phyloP scores from a whole-genome alignment of 2,329 filamentous ascomycete species.

The Ophiostoma sp. region DNA sequence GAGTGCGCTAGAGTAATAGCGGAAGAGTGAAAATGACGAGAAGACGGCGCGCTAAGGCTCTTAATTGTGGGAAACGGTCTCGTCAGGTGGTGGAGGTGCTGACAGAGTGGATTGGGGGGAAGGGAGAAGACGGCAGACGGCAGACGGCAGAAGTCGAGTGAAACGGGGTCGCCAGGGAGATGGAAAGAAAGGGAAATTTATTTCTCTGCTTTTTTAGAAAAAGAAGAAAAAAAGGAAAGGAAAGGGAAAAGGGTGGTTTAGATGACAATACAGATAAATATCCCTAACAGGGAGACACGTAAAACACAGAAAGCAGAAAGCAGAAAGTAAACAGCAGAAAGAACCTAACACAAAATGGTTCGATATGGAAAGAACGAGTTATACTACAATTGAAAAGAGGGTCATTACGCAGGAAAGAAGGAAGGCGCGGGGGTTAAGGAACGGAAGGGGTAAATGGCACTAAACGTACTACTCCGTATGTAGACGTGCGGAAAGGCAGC shows the following conservation, averaged over 20 bases:
- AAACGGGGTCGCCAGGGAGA: background rate
- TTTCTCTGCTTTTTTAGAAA: too few relatives aligned
- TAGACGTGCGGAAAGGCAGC: background rate
- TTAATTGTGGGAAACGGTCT: background rate
- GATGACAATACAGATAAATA: too few relatives aligned
- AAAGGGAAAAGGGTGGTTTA: too few relatives aligned
- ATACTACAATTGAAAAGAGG: background rate
- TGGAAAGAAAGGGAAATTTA: background rate
- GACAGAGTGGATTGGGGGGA: conserved; percentile 1
- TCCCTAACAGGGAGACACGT: background rate
- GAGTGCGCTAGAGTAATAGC: background rate
- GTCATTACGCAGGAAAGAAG: background rate
- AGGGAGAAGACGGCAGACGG: background rate
- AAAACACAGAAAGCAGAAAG: background rate
- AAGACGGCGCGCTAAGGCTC: background rate
- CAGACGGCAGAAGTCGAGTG: background rate
- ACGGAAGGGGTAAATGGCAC: conserved; percentile 4
- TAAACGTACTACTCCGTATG: background rate
- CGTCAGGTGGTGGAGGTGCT: background rate
- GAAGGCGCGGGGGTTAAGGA: conserved; percentile 2
- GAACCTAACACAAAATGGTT: background rate
- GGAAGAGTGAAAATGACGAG: background rate
- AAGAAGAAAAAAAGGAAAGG: too few relatives aligned
- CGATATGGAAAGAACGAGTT: background rate
- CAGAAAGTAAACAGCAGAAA: background rate